Base-by-base conservation (phyloP, 495 filamentous ascomycete species). In the Trichoderma virens region DNA sequence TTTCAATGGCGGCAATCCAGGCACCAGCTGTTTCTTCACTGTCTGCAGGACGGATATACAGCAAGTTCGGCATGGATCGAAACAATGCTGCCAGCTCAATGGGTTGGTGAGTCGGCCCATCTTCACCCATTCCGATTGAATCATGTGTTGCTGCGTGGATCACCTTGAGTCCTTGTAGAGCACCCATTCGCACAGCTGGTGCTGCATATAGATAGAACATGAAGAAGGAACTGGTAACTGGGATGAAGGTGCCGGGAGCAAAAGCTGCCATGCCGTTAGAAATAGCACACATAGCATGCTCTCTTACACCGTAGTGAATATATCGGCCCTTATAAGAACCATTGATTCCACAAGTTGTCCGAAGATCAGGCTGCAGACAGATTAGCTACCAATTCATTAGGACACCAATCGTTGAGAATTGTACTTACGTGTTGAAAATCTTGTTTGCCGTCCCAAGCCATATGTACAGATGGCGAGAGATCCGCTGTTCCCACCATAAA, bases 191-290 rank as follows among this genome's bases (percentile, higher is more conserved):
- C 70, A 98, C 89, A 72, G 95, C 87, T 75, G 95, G 95, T 67
- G 94, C 91, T 67, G 91, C 93, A 75, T 98, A 98, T 27, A 95
- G 98, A 66, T 98, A 92, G 82, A 98, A 98, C 89, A 98, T 98
- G 66, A 98, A 82, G 88, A 98, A 98, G 71, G 93, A 97, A 76
- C 94, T 95, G 62, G 85, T 89, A 67, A 90, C 93, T 56, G 94
- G 94, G 71, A 98, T 89, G 72, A 96, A 80, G 70, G 91, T 96
- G 68, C 94, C 94, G 75, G 51, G 51, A 2, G 51, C 23, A 18
- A 98, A 98, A 65, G 92, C 93, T 63, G 90, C 85, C 62, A 98
- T 84, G 79, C 94, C 94, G 82, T 98, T 98, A 87, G 98, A 91
- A 78, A 96, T 90, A 71, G 90, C 93, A 73, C 89, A 93, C 94